Conservation (phyloP, 352 stramenopile species). For the Phytophthora uliginosa region DNA sequence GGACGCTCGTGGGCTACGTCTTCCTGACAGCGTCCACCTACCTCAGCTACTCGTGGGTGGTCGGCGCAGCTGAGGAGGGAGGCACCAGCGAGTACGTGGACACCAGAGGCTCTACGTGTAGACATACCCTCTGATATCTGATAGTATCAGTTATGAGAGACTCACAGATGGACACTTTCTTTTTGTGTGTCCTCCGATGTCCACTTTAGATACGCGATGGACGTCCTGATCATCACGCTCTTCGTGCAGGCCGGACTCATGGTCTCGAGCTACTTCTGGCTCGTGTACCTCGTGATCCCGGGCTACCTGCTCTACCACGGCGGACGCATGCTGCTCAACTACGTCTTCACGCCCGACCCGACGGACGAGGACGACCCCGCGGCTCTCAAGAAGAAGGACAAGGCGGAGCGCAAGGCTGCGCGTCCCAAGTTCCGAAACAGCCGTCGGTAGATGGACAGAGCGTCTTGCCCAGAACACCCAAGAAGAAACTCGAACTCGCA, state of each 20-base stretch:
- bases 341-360: slow-evolving; percentile 80
- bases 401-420: slow-evolving; percentile 72
- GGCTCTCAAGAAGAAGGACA: slow-evolving; percentile 80
- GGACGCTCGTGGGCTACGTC: slow-evolving; percentile 75
- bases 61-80: slow-evolving; percentile 81
- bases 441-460: slow-evolving; percentile 44
- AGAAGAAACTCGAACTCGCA: not conserved
- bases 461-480: not conserved
- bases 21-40: slow-evolving; percentile 81
- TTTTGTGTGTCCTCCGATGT: not conserved
- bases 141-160: slow-evolving; percentile 22
- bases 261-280: slow-evolving; percentile 91
- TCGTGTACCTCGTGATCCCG: slow-evolving; percentile 85
- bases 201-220: slow-evolving; percentile 79
- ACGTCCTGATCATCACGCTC: slow-evolving; percentile 86
- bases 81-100: slow-evolving; percentile 76
- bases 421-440: slow-evolving; percentile 56
- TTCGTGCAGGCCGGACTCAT: slow-evolving; percentile 81
- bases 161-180: slow-evolving; percentile 24
- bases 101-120: not conserved
- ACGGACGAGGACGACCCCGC: slow-evolving; percentile 66
- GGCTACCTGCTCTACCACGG: slow-evolving; percentile 87
- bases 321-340: slow-evolving; percentile 81
- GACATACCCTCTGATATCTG: slow-evolving; percentile 19
- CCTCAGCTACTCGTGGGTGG: slow-evolving; percentile 84